Base-by-base conservation (phyloP, 768 basidiomycete species). In the Pulveroboletus sp. region DNA sequence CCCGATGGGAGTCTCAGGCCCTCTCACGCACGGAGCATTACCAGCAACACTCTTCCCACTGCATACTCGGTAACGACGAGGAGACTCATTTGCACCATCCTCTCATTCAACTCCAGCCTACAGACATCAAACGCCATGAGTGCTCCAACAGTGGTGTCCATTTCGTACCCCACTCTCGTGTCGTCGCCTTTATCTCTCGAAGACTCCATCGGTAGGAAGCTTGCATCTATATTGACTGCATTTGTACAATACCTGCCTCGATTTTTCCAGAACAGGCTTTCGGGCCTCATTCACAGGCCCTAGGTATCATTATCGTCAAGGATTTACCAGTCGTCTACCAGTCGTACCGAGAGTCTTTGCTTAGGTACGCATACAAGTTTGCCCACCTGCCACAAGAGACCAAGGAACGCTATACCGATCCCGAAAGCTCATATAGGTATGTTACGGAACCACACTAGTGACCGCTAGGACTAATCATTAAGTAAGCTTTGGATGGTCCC, bases 401-500 rank as follows among this genome's bases (percentile, higher is more conserved):
- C 15, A 77, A 88, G 41, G 92, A 96, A 65, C 79, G 78, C 47
- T 90, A 90, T 60, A 78, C 83, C 18, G 84, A 93, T 67, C 73
- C 82, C 1, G 70, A 68, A 24, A 87, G 83, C 57, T 80, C 77
- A 49, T 96, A 91, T 62, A 88, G 88, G 86, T 87, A 54, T 44
- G 77, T 64, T 21, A 14, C 21, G 17, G 26, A 5, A n/a, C 3
- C 26, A n/a, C 15, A 50, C 32, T 6, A 24, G 24, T 21, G 5
- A 9, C 18, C 27, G 1, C 26, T 18, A 24, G 35, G 21, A 18
- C 21, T 50, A 31, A 59, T n/a, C 6, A 42, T 45, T 3, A 9
- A 21, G 21, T 21, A 33, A 89, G 86, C 64, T 97, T 93, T 67
- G 95, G 95, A n/a, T 98, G 95, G 95, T 90, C 87, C 39, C 90